Base-by-base conservation (phyloP, 148 eudicot genomes). In the Nyssa sinensis region DNA sequence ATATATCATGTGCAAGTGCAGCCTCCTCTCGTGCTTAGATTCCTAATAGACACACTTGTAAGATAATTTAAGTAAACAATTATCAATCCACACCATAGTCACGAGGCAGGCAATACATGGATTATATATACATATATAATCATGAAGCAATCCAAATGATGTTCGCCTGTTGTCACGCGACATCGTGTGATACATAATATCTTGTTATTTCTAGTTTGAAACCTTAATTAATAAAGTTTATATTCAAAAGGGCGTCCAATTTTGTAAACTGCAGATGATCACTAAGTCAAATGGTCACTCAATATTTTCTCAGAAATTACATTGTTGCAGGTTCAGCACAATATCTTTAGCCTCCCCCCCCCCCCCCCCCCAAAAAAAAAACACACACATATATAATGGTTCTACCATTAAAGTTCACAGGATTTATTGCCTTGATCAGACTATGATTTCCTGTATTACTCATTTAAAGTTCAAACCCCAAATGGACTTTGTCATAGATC, bases 171-270 rank as follows among this genome's bases (percentile, higher is more conserved):
- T 70, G 82, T 76, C 86, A 79, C 75, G 75, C 80, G 80, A 82
- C 68, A 72, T 76, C 82, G 75, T 81, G 83, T 76, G 86, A 69
- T 73, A n/a, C n/a, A n/a, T n/a, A n/a, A n/a, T n/a, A 7, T 35
- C 53, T 80, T 70, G 24, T 34, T 33, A 11, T 44, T 63, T 30
- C n/a, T 9, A n/a, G 13, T 61, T 37, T 27, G 4, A 29, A 72
- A 32, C n/a, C 34, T 19, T 16, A 51, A 33, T 53, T 8, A 44
- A 19, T 55, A 3, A 24, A 2, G n/a, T 47, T 32, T 16, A 53
- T 53, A 35, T 69, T 29, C 12, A 1, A 21, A 55, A 55, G 24
- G 59, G 25, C 39, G 8, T 27, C 49, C 4, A 23, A 25, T 47
- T 27, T 67, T 27, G 33, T 67, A 24, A 4, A 23, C 21, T 44